These are phyloP conservation scores for Russula dissimulans DNA, from an alignment of 768 basidiomycete genomes.

Conservation along the genomic window DNA sequence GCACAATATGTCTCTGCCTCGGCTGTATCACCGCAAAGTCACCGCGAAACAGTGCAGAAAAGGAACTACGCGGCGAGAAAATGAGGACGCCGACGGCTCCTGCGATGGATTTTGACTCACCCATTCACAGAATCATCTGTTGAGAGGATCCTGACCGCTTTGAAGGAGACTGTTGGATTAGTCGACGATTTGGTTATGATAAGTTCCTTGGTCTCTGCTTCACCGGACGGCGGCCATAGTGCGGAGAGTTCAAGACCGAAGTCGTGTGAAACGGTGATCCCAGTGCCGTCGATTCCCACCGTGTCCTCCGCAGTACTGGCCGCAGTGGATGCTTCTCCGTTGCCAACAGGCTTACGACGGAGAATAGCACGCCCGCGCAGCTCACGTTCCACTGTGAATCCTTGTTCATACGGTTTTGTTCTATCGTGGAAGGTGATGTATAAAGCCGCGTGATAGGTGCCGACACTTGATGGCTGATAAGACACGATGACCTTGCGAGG, in stretches of 20 bases:
- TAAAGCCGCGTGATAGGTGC: background rate
- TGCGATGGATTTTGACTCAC: background rate
- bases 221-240: background rate
- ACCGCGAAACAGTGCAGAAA: constrained; percentile 5
- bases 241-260: constrained; percentile 10
- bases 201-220: background rate
- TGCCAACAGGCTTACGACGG: background rate
- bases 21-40: background rate
- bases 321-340: background rate
- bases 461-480: background rate
- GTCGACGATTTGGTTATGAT: background rate
- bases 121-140: background rate
- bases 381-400: constrained; percentile 1
- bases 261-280: constrained; percentile 10
- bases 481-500: background rate
- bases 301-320: background rate
- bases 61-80: background rate
- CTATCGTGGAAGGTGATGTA: background rate
- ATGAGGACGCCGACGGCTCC: background rate
- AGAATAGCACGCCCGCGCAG: background rate
- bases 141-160: background rate
- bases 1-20: background rate
- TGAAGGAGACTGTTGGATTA: background rate
- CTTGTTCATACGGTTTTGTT: background rate
- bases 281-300: background rate